Evolutionary conservation across 345 rosid species (phyloP).

Genomic region (Hypericum androsaemum): DNA sequence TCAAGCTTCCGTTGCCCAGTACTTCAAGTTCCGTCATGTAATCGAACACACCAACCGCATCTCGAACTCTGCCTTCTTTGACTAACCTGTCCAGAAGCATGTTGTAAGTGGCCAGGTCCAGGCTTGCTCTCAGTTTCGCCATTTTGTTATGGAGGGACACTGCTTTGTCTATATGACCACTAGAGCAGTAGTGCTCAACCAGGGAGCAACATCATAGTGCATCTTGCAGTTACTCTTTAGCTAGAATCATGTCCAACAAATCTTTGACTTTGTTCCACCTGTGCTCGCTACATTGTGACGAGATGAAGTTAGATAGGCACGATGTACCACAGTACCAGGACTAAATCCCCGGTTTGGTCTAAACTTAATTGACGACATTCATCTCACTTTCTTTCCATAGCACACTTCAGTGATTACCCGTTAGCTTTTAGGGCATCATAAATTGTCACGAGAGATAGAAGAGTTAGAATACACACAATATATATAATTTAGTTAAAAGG

Average conservation of each 20-base stretch:
- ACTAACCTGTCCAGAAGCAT: constrained; percentile 37
- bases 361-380: too few species aligned
- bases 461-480: too few species aligned
- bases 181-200: constrained; percentile 44
- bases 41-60: constrained; percentile 39
- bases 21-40: constrained; percentile 35
- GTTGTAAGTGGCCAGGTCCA: constrained; percentile 43
- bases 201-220: constrained; percentile 31
- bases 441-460: too few species aligned
- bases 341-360: constrained; percentile 36
- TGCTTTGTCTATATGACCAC: constrained; percentile 40
- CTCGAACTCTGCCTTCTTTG: constrained; percentile 31
- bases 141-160: constrained; percentile 34
- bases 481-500: too few species aligned
- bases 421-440: too few species aligned
- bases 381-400: too few species aligned
- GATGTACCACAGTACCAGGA: constrained; percentile 32
- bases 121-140: constrained; percentile 36
- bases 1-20: constrained; percentile 35
- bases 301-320: constrained; percentile 32
- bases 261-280: constrained; percentile 50
- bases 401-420: too few species aligned
- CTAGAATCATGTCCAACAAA: constrained; percentile 36
- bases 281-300: constrained; percentile 30
- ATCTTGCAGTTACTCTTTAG: constrained; percentile 42